Evolutionary conservation across 176 grass and related monocot species (phyloP).

Genomic region (Oryza longistaminata): DNA sequence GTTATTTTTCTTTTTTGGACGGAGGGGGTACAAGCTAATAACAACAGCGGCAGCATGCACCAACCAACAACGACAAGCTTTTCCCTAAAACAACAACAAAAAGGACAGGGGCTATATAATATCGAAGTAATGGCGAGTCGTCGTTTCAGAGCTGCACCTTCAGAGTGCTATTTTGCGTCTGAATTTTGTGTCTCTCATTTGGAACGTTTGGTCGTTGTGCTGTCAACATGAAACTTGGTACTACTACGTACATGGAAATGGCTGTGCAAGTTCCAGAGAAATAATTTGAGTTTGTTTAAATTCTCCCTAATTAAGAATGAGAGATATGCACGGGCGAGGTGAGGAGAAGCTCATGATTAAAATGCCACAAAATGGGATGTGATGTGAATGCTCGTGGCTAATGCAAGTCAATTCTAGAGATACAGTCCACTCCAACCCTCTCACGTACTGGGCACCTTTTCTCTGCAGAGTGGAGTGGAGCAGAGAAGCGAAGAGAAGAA

Average conservation of each 20-base stretch:
- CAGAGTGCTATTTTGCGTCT: background rate
- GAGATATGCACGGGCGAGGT: no score
- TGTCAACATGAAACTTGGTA: background rate
- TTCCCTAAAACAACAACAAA: background rate
- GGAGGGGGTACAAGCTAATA: background rate
- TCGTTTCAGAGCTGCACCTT: background rate
- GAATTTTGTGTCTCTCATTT: background rate
- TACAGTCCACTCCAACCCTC: no score
- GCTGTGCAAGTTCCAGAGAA: background rate
- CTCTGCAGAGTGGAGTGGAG: no score
- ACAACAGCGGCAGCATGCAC: background rate
- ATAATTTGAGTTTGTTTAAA: background rate
- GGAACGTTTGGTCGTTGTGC: background rate
- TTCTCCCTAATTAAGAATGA: no score
- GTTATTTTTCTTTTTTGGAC: no score
- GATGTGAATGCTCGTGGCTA: slow-evolving; percentile 31
- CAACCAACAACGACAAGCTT: background rate
- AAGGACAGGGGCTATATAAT: background rate
- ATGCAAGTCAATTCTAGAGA: background rate
- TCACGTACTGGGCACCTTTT: background rate
- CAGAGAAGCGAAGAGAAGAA: background rate
- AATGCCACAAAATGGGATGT: background rate
- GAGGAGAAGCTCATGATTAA: background rate
- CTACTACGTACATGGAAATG: no score
- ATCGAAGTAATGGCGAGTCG: background rate